Conservation (phyloP, 163 green algal genomes). For the Chloromonas sp. region DNA sequence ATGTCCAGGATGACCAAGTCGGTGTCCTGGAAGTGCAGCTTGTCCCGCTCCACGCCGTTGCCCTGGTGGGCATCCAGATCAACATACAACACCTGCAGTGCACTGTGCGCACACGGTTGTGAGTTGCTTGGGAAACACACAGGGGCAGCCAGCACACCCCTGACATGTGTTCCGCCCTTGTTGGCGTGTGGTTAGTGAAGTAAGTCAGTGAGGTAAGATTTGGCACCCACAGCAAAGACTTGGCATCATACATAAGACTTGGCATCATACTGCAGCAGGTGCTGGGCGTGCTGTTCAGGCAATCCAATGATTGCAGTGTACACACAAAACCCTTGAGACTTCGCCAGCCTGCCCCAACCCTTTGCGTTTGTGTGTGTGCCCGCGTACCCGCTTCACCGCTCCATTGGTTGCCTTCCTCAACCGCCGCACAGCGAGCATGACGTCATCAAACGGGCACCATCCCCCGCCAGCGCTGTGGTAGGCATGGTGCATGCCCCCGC, state of each 20-base stretch:
- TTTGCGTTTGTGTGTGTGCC: too few species aligned
- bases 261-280: too few species aligned
- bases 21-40: slow-evolving; percentile 53
- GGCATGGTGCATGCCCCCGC: slow-evolving; percentile 80
- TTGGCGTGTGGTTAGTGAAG: too few species aligned
- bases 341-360: too few species aligned
- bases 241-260: too few species aligned
- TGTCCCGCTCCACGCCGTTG: slow-evolving; percentile 70
- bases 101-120: slow-evolving; percentile 12
- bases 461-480: slow-evolving; percentile 27
- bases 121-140: not conserved
- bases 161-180: too few species aligned
- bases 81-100: slow-evolving; percentile 51
- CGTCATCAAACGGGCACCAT: slow-evolving; percentile 58
- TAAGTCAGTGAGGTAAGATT: too few species aligned
- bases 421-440: slow-evolving; percentile 48
- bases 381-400: not conserved
- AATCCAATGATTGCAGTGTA: too few species aligned
- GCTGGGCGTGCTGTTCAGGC: too few species aligned
- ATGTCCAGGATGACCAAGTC: slow-evolving; percentile 64
- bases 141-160: not conserved
- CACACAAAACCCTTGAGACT: too few species aligned
- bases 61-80: slow-evolving; percentile 81
- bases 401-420: slow-evolving; percentile 29
- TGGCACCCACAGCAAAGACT: too few species aligned